Conservation (phyloP, 495 filamentous ascomycete genomes). For the Penicillium silybi region DNA sequence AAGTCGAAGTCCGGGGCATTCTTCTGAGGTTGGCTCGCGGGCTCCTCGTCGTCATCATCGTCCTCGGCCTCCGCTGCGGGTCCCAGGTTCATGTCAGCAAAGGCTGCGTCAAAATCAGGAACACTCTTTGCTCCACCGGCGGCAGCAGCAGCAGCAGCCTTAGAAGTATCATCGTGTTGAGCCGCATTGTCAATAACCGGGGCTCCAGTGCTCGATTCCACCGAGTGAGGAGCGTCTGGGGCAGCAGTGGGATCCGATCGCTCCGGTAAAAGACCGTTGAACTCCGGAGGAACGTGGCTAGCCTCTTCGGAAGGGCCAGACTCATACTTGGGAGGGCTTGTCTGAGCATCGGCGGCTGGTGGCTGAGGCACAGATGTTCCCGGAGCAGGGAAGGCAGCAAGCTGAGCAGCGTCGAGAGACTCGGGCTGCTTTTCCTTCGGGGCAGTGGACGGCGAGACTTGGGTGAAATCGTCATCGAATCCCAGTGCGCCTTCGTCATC, state of each 20-base stretch:
- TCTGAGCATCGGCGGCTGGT: conserved; percentile 55
- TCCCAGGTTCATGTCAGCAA: conserved; percentile 67
- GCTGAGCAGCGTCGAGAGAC: conserved; percentile 37
- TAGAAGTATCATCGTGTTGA: conserved; percentile 16
- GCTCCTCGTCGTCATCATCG: conserved; percentile 65
- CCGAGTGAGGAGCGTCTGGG: conserved; percentile 44
- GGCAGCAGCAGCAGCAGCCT: conserved; percentile 14
- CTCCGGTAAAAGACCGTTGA: conserved; percentile 59
- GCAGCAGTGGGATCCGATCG: conserved; percentile 58
- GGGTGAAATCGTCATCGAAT: conserved; percentile 90
- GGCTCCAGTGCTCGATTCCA: conserved; percentile 37
- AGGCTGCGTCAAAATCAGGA: conserved; percentile 83
- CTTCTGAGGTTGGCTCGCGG: conserved; percentile 35
- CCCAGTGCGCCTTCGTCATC: conserved; percentile 67
- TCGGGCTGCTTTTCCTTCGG: conserved; percentile 23
- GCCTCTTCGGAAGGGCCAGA: conserved; percentile 29
- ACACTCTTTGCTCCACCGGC: conserved; percentile 30
- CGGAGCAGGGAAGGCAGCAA: conserved; percentile 39
- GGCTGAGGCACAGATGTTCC: conserved; percentile 27
- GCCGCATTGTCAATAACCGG: conserved; percentile 40
- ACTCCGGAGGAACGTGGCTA: conserved; percentile 55
- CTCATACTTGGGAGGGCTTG: conserved; percentile 64
- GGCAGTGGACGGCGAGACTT: conserved; percentile 51
- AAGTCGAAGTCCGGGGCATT: conserved; percentile 66
- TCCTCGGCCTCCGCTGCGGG: conserved; percentile 70